Evolutionary conservation across 768 basidiomycete species (phyloP), one percentile per base, ranked within the genome.

Genomic region (Lanmaoa pseudosensibilis): DNA sequence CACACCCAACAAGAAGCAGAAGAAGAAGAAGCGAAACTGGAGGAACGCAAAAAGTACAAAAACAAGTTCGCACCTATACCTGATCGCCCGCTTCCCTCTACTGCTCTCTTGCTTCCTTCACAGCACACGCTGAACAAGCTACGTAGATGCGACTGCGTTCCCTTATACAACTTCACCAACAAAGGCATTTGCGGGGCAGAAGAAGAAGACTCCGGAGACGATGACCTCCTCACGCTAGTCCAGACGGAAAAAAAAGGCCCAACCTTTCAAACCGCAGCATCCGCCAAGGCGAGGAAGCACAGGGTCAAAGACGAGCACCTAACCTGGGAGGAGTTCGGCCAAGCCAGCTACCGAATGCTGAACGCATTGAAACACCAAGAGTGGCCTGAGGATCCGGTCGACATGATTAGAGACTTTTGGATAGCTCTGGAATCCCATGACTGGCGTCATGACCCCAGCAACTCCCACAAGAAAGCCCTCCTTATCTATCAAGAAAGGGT

Each of bases 21-120:
- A 9, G 23, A 16, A 3, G 12, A 38, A 2, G 38, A 30, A 7
- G 38, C 19, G 0, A n/a, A 11, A 4, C 12, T 44, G 5, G 48
- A 55, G 4, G 34, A 55, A 2, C 1, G 1, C 0, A 55, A 50
- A 1, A 55, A 55, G 2, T 13, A 50, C 7, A 55, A 54, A 0
- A 50, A 12, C 54, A 54, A 54, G 23, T 54, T 34, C 1, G 3
- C 13, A 0, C 46, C 38, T 0, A 50, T 55, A 2, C 15, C 27
- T 0, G 0, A 43, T 0, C 0, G 7, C 0, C 47, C 25, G 0
- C 40, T 46, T 0, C 46, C 32, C 0, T 0, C 39, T 3, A 21
- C 15, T 0, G 18, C 33, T 0, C 4, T 50, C 0, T 1, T 30
- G 1, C 12, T 50, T 0, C 37, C 49, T 1, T 27, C 18, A 0